A percentile compares a stretch with the other conserved stretches of the same genome.
Evolutionary conservation across 2,329 filamentous ascomycete species (phyloP).

Genomic region (Colletotrichum destructivum): DNA sequence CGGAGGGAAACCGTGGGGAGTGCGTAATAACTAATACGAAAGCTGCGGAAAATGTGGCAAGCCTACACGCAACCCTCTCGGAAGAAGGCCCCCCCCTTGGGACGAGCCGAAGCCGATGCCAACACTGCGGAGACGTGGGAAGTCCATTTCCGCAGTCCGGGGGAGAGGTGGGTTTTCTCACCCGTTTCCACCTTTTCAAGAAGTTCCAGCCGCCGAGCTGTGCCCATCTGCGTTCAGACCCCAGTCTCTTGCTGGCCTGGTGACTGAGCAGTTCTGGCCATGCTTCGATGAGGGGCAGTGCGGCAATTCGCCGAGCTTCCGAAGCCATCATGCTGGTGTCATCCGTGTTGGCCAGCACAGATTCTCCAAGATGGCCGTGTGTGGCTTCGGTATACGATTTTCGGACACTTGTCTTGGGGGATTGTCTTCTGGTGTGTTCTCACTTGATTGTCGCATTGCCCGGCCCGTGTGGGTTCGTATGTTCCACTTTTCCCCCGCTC

Average conservation of each 20-base stretch:
- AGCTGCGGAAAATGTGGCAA: constrained; percentile 17
- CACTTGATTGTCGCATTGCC: background rate
- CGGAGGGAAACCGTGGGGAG: constrained; percentile 8
- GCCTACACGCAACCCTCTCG: background rate
- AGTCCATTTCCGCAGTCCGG: constrained; percentile 22
- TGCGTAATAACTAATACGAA: constrained; percentile 23
- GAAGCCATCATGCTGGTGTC: background rate
- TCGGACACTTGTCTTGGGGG: background rate
- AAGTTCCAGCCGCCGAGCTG: constrained; percentile 11
- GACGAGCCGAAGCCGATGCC: constrained; percentile 3
- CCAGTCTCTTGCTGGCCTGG: background rate
- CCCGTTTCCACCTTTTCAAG: constrained; percentile 5
- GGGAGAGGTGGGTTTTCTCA: constrained; percentile 2
- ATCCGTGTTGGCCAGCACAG: background rate
- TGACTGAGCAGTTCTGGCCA: background rate
- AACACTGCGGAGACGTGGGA: constrained; percentile 17
- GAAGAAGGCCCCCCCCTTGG: background rate
- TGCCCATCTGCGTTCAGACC: background rate
- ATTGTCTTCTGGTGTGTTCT: background rate
- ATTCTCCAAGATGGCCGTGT: too few relatives aligned
- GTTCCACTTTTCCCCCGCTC: background rate
- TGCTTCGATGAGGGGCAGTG: background rate
- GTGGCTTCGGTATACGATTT: background rate
- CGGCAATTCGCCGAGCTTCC: constrained; percentile 1
- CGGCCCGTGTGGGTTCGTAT: background rate